Evolutionary conservation across 1,139 yeast species (phyloP).

Genomic region (Suhomyces guaymorum): DNA sequence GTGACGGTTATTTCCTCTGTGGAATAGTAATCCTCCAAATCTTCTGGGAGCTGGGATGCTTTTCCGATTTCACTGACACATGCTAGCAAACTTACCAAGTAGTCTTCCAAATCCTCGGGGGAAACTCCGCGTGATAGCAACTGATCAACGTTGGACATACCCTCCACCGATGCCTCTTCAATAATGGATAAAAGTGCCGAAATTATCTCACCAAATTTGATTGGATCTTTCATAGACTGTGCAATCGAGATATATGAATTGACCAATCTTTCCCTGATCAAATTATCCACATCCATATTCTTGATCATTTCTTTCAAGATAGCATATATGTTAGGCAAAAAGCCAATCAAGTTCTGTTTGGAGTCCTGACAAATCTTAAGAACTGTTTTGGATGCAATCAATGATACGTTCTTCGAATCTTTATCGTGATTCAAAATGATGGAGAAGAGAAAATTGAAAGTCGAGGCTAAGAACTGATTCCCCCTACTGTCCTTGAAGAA

Average conservation of each 20-base stretch:
- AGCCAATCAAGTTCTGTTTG: conserved; percentile 45
- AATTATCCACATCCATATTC: conserved; percentile 45
- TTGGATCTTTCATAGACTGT: conserved; percentile 51
- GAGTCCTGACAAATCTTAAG: conserved; percentile 62
- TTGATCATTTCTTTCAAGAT: conserved; percentile 55
- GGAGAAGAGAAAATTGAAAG: conserved; percentile 50
- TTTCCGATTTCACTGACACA: conserved; percentile 70
- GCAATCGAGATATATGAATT: conserved; percentile 64
- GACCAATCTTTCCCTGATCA: conserved; percentile 61
- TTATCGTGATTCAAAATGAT: conserved; percentile 27
- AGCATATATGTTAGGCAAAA: conserved; percentile 53
- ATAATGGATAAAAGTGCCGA: conserved; percentile 25
- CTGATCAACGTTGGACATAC: conserved; percentile 15
- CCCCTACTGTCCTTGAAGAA: conserved; percentile 48
- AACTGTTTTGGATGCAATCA: conserved; percentile 58
- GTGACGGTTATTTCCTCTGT: conserved; percentile 26
- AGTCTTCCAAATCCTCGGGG: conserved; percentile 33
- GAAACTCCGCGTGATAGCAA: conserved; percentile 7
- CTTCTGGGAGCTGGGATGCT: conserved; percentile 63
- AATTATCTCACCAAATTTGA: conserved; percentile 26
- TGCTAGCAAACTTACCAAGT: conserved; percentile 54
- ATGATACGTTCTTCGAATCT: conserved; percentile 27
- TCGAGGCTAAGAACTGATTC: conserved; percentile 39
- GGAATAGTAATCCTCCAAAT: conserved; percentile 43
- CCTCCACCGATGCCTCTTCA: conserved; percentile 16